These are phyloP conservation scores for Zasmidium cellare DNA, from an alignment of 2,329 filamentous ascomycete genomes.

Conservation along the genomic window DNA sequence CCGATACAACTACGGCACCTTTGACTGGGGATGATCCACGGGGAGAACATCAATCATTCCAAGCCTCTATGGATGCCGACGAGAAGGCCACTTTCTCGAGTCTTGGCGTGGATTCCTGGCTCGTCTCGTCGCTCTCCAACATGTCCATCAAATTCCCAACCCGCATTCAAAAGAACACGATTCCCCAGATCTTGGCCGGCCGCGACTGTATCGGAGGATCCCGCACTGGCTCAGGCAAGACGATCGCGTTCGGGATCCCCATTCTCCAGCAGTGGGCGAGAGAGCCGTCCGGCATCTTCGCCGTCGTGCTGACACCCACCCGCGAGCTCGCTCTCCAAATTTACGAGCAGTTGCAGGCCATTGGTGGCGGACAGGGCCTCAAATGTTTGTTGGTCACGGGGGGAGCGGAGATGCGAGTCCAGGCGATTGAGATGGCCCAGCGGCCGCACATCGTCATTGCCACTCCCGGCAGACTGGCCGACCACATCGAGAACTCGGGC, in stretches of 20 bases:
- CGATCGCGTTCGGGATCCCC: constrained; percentile 89
- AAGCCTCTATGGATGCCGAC: constrained; percentile 27
- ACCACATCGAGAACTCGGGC: constrained; percentile 89
- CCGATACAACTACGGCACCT: background rate
- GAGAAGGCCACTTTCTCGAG: constrained; percentile 32
- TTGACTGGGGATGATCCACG: background rate
- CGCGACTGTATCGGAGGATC: constrained; percentile 94
- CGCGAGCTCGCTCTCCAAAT: constrained; percentile 93
- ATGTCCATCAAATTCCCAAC: constrained; percentile 88
- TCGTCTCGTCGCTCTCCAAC: constrained; percentile 72
- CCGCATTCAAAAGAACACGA: constrained; percentile 87
- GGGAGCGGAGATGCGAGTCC: constrained; percentile 85
- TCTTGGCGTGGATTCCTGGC: constrained; percentile 59
- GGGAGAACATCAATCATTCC: constrained; percentile 19
- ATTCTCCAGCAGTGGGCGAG: constrained; percentile 92
- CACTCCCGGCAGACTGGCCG: constrained; percentile 87
- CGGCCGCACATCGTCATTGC: constrained; percentile 91
- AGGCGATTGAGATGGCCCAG: constrained; percentile 79
- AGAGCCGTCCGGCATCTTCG: constrained; percentile 90
- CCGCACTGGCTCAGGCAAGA: constrained; percentile 95
- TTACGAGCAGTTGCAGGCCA: constrained; percentile 91
- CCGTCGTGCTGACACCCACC: constrained; percentile 83
- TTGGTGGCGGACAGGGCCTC: constrained; percentile 82
- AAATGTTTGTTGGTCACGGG: constrained; percentile 90
- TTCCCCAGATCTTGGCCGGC: constrained; percentile 87